phyloP scores from a whole-genome alignment of 208 protist genomes.

The Polymyxa betae region DNA sequence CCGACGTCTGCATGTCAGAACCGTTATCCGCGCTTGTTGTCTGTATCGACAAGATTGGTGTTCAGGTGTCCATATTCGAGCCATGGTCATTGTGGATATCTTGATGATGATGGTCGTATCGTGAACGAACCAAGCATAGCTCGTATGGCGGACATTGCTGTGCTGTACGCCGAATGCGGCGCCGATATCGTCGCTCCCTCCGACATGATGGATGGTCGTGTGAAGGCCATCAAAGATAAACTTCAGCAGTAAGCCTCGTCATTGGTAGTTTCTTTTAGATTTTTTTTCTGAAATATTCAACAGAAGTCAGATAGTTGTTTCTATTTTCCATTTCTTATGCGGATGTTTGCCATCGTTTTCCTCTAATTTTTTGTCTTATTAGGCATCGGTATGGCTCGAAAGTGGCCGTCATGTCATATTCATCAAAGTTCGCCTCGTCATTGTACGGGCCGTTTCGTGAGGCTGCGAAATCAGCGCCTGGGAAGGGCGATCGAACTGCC shows the following conservation, averaged over 20 bases:
- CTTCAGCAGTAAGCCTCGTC: background rate
- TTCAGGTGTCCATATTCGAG: slow-evolving; percentile 14
- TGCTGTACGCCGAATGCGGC: slow-evolving; percentile 58
- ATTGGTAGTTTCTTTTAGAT: no score
- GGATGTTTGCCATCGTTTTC: slow-evolving; percentile 1
- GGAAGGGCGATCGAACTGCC: background rate
- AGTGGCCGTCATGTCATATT: slow-evolving; percentile 67
- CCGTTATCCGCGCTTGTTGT: background rate
- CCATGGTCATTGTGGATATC: slow-evolving; percentile 16
- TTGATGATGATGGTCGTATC: slow-evolving; percentile 6
- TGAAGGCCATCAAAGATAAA: slow-evolving; percentile 72
- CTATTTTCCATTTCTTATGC: no score
- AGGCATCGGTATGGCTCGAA: background rate
- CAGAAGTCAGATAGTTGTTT: no score
- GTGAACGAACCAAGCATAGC: background rate
- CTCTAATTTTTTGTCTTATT: background rate
- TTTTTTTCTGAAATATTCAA: no score
- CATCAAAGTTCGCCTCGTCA: slow-evolving; percentile 80
- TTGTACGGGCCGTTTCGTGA: slow-evolving; percentile 86
- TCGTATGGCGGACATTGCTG: slow-evolving; percentile 49
- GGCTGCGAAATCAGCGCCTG: slow-evolving; percentile 69
- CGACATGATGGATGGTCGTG: slow-evolving; percentile 86
- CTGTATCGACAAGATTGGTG: background rate
- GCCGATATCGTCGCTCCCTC: slow-evolving; percentile 80
- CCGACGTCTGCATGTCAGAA: background rate